phyloP scores from a whole-genome alignment of 2,329 filamentous ascomycete genomes.

The Fusarium sulawesiense region DNA sequence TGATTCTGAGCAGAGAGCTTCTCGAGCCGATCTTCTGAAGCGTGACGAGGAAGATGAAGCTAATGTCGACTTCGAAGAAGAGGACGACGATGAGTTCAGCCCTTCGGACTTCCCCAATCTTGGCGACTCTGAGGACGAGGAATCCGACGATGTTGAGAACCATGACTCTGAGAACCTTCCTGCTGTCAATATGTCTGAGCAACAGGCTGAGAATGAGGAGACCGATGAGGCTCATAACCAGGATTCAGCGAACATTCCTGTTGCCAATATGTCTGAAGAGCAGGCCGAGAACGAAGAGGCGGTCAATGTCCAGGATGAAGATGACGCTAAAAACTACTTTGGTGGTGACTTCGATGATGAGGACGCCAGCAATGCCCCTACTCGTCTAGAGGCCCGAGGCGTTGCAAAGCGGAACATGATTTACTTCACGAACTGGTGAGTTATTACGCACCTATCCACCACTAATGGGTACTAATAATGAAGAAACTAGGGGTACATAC shows the following conservation, averaged over 20 bases:
- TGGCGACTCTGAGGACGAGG: conserved; percentile 9
- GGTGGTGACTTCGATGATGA: conserved; percentile 21
- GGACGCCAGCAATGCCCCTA: conserved; percentile 11
- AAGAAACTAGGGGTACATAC: conserved; percentile 73
- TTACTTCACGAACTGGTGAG: conserved; percentile 68
- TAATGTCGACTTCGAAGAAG: conserved; percentile 17
- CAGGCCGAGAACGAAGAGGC: not conserved
- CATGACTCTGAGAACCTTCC: not conserved
- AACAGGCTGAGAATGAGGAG: conserved; percentile 1
- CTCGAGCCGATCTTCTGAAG: conserved; percentile 6
- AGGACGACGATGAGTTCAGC: conserved; percentile 12
- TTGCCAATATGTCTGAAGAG: not conserved
- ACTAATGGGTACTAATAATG: conserved; percentile 17
- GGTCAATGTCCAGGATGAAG: not conserved
- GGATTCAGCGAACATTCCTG: not conserved
- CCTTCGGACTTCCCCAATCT: conserved; percentile 19
- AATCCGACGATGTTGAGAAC: not conserved
- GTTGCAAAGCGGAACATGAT: conserved; percentile 54
- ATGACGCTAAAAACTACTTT: conserved; percentile 14
- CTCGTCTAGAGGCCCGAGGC: conserved; percentile 30
- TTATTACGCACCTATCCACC: not conserved
- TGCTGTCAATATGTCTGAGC: not conserved
- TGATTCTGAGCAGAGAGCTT: conserved; percentile 4
- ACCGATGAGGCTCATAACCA: not conserved
- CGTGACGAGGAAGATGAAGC: conserved; percentile 12